phyloP scores from a whole-genome alignment of 306 rosid genomes.

The Quercus suber region DNA sequence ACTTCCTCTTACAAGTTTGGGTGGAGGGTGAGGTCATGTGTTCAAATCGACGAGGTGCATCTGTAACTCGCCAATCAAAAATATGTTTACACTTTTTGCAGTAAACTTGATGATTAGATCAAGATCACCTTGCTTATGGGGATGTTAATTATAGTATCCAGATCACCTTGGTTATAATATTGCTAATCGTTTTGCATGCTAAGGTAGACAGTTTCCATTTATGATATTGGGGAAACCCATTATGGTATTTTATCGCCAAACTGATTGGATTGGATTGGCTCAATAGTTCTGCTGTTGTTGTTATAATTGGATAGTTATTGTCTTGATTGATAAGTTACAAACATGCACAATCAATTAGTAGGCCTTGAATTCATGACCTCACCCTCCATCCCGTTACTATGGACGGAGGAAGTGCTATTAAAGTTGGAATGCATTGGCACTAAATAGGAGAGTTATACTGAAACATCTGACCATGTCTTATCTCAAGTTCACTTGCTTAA shows the following conservation, averaged over 20 bases:
- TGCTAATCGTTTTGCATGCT: neutral
- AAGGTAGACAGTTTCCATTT: neutral
- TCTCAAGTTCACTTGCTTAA: neutral
- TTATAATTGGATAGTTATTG: neutral
- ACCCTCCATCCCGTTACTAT: too few species aligned
- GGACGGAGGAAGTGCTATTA: too few species aligned
- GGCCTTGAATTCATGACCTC: too few species aligned
- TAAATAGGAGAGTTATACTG: neutral
- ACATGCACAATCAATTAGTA: too few species aligned
- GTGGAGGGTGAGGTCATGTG: too few species aligned
- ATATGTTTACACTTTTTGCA: too few species aligned
- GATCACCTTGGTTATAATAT: neutral
- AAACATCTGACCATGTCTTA: neutral
- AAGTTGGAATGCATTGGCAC: too few species aligned
- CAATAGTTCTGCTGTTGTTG: neutral
- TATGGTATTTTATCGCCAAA: neutral
- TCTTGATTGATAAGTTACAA: too few species aligned
- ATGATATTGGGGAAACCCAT: neutral
- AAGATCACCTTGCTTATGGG: neutral
- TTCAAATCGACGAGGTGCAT: too few species aligned
- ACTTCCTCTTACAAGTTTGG: too few species aligned
- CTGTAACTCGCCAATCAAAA: too few species aligned
- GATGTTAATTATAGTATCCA: neutral
- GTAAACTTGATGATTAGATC: neutral
- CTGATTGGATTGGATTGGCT: neutral